Percentiles rank a stretch among this genome's conserved stretches.
These are phyloP conservation scores for Epichloe glyceriae DNA, from an alignment of 2,329 filamentous ascomycete genomes.

Conservation along the genomic window DNA sequence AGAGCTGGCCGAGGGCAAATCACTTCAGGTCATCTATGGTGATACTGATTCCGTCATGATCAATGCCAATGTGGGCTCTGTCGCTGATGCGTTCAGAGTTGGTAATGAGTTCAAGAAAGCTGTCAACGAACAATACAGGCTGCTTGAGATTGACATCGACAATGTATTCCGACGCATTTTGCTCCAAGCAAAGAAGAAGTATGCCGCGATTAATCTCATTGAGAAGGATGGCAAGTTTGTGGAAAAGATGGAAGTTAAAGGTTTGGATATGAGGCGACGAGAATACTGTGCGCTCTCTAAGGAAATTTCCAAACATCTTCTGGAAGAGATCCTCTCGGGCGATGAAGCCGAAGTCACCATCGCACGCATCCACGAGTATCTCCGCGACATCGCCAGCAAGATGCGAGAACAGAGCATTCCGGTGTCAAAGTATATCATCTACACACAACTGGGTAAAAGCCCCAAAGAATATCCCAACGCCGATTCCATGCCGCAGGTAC, in stretches of 20 bases:
- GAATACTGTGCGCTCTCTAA: slow-evolving; percentile 95
- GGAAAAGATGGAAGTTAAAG: slow-evolving; percentile 95
- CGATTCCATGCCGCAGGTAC: slow-evolving; percentile 91
- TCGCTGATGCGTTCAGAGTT: slow-evolving; percentile 79
- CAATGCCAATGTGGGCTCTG: slow-evolving; percentile 92
- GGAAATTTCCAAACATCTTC: slow-evolving; percentile 76
- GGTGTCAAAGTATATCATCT: slow-evolving; percentile 86
- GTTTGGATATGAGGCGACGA: slow-evolving; percentile 92
- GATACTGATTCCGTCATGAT: slow-evolving; percentile 99
- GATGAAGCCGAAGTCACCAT: slow-evolving; percentile 83
- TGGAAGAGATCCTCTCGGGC: slow-evolving; percentile 91
- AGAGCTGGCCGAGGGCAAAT: slow-evolving; percentile 81
- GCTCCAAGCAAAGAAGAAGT: slow-evolving; percentile 98
- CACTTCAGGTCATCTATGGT: slow-evolving; percentile 92
- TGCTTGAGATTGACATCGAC: slow-evolving; percentile 96
- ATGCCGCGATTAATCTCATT: slow-evolving; percentile 88
- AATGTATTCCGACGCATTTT: slow-evolving; percentile 90
- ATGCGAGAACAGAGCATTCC: slow-evolving; percentile 74
- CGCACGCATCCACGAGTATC: slow-evolving; percentile 82
- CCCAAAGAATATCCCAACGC: slow-evolving; percentile 90
- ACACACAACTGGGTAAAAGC: slow-evolving; percentile 89
- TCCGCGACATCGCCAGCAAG: slow-evolving; percentile 68
- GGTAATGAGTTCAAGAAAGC: slow-evolving; percentile 90
- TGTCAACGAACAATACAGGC: slow-evolving; percentile 84
- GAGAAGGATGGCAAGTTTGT: slow-evolving; percentile 80